Conservation (phyloP, 306 rosid genomes). For the Fragaria iinumae region DNA sequence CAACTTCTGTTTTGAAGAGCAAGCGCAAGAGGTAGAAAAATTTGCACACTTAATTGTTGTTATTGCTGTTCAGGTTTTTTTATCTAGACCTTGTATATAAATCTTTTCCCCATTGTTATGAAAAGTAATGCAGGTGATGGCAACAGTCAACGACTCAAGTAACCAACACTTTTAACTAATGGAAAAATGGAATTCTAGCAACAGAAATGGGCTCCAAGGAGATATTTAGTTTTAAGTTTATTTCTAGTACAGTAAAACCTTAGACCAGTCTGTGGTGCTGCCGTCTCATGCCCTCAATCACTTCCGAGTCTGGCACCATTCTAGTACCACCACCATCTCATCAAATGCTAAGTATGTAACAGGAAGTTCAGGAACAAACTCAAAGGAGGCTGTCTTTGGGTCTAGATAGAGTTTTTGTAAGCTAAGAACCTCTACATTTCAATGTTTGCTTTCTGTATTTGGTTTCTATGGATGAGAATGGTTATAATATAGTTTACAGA, state of each 20-base stretch:
- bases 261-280: constrained; percentile 10
- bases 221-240: background rate
- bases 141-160: constrained; percentile 53
- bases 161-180: constrained; percentile 17
- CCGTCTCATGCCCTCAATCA: constrained; percentile 4
- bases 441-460: background rate
- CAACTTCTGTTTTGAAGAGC: constrained; percentile 58
- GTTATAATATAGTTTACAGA: background rate
- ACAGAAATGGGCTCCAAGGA: background rate
- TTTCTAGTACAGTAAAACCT: background rate
- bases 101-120: constrained; percentile 9
- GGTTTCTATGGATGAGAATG: constrained; percentile 9
- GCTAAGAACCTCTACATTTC: background rate
- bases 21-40: constrained; percentile 77
- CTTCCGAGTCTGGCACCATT: background rate
- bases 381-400: constrained; percentile 7
- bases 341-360: background rate
- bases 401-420: constrained; percentile 12
- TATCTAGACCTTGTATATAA: background rate
- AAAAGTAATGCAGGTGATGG: constrained; percentile 62
- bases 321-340: constrained; percentile 9
- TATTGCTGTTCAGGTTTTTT: background rate
- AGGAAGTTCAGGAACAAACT: background rate
- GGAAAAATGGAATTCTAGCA: background rate
- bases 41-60: background rate